These are phyloP conservation scores for Akanthomyces lecanii DNA, from an alignment of 2,329 filamentous ascomycete genomes.

Conservation along the genomic window DNA sequence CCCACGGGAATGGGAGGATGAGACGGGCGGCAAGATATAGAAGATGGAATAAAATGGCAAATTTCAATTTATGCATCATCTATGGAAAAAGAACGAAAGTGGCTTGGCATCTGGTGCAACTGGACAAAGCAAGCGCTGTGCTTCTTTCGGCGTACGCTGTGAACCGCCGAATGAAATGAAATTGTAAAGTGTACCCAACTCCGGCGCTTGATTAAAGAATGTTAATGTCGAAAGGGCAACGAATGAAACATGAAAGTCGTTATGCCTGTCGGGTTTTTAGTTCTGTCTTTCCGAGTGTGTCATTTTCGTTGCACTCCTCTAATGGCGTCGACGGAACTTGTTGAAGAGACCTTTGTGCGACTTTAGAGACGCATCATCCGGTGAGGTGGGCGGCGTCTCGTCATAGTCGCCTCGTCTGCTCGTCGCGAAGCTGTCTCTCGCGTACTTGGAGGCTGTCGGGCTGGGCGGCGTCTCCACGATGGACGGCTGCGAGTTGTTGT, in stretches of 20 bases:
- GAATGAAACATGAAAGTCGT: neutral
- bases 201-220: slow-evolving; percentile 11
- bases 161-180: neutral
- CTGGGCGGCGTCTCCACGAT: slow-evolving; percentile 20
- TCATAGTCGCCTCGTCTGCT: slow-evolving; percentile 25
- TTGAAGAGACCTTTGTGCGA: slow-evolving; percentile 23
- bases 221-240: neutral
- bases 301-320: neutral
- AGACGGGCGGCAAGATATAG: neutral
- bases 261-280: neutral
- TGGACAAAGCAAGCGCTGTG: neutral
- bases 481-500: slow-evolving; percentile 15
- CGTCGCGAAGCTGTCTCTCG: slow-evolving; percentile 35
- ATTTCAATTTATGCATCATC: neutral
- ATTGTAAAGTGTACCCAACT: slow-evolving; percentile 5
- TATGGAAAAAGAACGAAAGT: neutral
- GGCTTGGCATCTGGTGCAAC: neutral
- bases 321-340: slow-evolving; percentile 18
- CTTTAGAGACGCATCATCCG: slow-evolving; percentile 29
- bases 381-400: slow-evolving; percentile 35
- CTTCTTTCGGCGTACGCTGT: slow-evolving; percentile 7
- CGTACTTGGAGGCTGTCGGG: slow-evolving; percentile 34
- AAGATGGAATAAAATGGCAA: neutral
- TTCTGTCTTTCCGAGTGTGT: neutral
- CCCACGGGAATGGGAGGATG: neutral